Conservation (phyloP, 2,329 filamentous ascomycete species). For the Penicillium thymicola region DNA sequence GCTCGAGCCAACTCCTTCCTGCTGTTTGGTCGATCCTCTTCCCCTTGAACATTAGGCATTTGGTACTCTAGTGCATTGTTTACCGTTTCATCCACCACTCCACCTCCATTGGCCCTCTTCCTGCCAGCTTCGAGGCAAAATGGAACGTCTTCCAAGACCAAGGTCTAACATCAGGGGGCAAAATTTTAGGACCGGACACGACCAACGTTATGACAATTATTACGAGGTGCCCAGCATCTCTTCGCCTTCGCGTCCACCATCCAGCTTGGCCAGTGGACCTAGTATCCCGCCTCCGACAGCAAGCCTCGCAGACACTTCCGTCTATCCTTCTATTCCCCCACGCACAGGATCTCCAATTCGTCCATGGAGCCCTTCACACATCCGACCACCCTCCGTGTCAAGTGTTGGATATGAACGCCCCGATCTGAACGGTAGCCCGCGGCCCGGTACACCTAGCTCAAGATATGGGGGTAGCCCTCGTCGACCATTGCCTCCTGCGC, state of each 20-base stretch:
- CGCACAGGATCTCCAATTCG: constrained; percentile 43
- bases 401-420: constrained; percentile 76
- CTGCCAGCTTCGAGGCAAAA: constrained; percentile 4
- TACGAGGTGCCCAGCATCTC: constrained; percentile 28
- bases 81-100: neutral
- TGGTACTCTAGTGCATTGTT: constrained; percentile 7
- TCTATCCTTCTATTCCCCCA: constrained; percentile 34
- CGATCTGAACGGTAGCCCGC: constrained; percentile 83
- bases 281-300: constrained; percentile 41
- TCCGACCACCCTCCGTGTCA: constrained; percentile 62
- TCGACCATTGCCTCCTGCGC: constrained; percentile 81
- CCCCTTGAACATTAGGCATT: constrained; percentile 10
- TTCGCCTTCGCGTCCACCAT: constrained; percentile 39
- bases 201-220: constrained; percentile 24
- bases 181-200: constrained; percentile 17
- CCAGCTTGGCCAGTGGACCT: constrained; percentile 42
- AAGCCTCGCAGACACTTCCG: constrained; percentile 33
- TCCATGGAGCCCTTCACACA: constrained; percentile 61
- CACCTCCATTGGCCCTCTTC: neutral
- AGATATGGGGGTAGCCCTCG: constrained; percentile 84
- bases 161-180: constrained; percentile 22
- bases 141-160: constrained; percentile 18
- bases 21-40: neutral
- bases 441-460: constrained; percentile 86
- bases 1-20: neutral